phyloP scores from a whole-genome alignment of 768 basidiomycete species.

The Boletus sp. region DNA sequence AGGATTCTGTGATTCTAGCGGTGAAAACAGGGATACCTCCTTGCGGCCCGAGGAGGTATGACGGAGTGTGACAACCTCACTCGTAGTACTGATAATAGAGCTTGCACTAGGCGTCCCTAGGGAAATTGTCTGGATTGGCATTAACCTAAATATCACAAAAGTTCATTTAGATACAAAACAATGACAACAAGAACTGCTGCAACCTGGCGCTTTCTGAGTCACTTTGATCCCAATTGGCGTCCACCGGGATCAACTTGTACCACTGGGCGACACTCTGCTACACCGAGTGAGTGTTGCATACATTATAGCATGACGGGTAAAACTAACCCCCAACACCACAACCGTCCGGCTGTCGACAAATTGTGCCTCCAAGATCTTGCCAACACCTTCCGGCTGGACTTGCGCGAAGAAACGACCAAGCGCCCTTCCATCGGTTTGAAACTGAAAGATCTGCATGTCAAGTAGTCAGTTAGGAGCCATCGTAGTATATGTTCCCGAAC shows the following conservation, averaged over 20 bases:
- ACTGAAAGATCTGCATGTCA: slow-evolving; percentile 19
- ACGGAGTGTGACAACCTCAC: slow-evolving; percentile 19
- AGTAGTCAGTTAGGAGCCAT: neutral
- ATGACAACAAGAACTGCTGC: slow-evolving; percentile 15
- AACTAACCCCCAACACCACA: slow-evolving; percentile 27
- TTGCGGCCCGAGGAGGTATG: slow-evolving; percentile 16
- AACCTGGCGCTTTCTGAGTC: slow-evolving; percentile 11
- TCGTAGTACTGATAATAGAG: slow-evolving; percentile 9
- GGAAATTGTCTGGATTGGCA: slow-evolving; percentile 3
- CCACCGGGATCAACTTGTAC: slow-evolving; percentile 17
- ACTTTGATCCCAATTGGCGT: slow-evolving; percentile 5
- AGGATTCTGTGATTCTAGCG: slow-evolving; percentile 5
- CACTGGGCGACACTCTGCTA: slow-evolving; percentile 15
- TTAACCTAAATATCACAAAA: slow-evolving; percentile 11
- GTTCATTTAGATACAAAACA: neutral
- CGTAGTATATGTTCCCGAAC: neutral
- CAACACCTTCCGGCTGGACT: slow-evolving; percentile 20
- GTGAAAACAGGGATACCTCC: slow-evolving; percentile 17
- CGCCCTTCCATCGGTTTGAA: slow-evolving; percentile 3
- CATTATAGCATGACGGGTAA: neutral
- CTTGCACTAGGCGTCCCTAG: slow-evolving; percentile 4
- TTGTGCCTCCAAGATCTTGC: slow-evolving; percentile 19
- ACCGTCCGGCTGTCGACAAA: slow-evolving; percentile 23
- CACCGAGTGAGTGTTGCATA: slow-evolving; percentile 3
- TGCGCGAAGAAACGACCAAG: slow-evolving; percentile 2